Conservation (phyloP, 441 rosid genomes). For the Adansonia gregorii region DNA sequence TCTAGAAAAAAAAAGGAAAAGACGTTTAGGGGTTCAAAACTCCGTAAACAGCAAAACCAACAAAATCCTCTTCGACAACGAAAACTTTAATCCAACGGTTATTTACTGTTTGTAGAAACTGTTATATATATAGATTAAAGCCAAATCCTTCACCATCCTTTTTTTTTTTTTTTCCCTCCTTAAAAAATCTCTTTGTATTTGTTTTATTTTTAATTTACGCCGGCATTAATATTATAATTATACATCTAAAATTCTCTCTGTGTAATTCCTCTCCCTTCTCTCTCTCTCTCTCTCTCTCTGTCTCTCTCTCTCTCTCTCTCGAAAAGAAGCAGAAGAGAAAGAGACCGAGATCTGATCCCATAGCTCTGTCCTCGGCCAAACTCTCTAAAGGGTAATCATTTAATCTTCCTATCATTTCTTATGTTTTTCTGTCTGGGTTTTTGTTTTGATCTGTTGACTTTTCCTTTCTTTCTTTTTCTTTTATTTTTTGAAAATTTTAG, state of each 20-base stretch:
- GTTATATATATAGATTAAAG: not conserved
- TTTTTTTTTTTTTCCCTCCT: not conserved
- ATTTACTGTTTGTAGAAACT: conserved; percentile 27
- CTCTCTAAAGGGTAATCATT: conserved; percentile 14
- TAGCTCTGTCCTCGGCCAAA: conserved; percentile 9
- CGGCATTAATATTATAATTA: not conserved
- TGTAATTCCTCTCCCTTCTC: no score
- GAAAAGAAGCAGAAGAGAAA: conserved; percentile 20
- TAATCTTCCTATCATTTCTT: conserved; percentile 10
- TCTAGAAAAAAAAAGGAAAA: not conserved
- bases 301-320: not conserved
- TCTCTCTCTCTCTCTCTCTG: not conserved
- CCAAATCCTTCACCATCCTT: not conserved
- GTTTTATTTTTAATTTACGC: not conserved
- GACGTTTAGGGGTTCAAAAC: not conserved
- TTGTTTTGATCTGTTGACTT: conserved; percentile 20
- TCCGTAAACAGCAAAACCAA: not conserved
- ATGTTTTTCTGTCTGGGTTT: conserved; percentile 1
- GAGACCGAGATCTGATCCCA: conserved; percentile 40
- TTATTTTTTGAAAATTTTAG: not conserved
- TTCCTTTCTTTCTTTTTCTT: not conserved
- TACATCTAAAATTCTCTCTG: not conserved
- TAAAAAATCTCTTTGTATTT: not conserved
- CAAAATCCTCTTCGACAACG: not conserved
- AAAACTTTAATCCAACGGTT: conserved; percentile 21